A percentile compares a stretch with the other conserved stretches of the same genome.
phyloP scores from a whole-genome alignment of 805 yeast genomes.

The Phaffomyces antillensis region DNA sequence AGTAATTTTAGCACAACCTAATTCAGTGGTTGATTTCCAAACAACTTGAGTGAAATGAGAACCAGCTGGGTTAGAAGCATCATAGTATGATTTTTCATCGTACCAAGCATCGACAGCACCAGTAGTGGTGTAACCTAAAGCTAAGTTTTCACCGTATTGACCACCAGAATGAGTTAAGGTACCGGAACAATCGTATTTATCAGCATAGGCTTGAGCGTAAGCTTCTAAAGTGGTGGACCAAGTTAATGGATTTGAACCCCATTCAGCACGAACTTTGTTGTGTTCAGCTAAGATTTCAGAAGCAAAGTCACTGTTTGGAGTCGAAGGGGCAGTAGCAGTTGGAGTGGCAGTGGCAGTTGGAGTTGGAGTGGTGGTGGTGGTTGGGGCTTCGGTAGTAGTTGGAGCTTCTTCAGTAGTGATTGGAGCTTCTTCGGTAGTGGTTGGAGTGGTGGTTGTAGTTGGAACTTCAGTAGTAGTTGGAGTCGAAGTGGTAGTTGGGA shows the following conservation, averaged over 20 bases:
- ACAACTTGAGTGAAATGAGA: constrained; percentile 85
- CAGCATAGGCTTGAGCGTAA: constrained; percentile 48
- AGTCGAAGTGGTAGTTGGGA: constrained; percentile 5
- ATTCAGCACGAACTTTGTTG: constrained; percentile 43
- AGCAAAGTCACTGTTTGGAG: constrained; percentile 29
- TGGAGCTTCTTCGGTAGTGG: constrained; percentile 17
- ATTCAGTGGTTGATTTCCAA: constrained; percentile 59
- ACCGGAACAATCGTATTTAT: constrained; percentile 53
- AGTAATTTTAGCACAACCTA: constrained; percentile 71
- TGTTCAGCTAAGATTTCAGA: constrained; percentile 39
- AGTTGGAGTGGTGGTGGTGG: constrained; percentile 6
- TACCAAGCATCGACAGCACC: constrained; percentile 72
- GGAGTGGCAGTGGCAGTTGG: constrained; percentile 10
- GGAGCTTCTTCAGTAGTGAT: constrained; percentile 2
- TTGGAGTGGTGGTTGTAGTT: constrained; percentile 11
- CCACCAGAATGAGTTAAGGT: constrained; percentile 61
- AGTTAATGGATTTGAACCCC: constrained; percentile 35
- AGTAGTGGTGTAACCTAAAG: constrained; percentile 55
- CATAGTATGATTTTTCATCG: constrained; percentile 51
- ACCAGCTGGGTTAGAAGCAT: constrained; percentile 46
- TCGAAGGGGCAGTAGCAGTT: constrained; percentile 14
- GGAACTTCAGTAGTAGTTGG: constrained; percentile 11
- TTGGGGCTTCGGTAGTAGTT: constrained; percentile 1
- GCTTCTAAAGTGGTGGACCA: constrained; percentile 43
- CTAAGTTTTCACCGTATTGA: constrained; percentile 76